Conservation (phyloP, 352 stramenopile species). For the Phytopythium aichiense region DNA sequence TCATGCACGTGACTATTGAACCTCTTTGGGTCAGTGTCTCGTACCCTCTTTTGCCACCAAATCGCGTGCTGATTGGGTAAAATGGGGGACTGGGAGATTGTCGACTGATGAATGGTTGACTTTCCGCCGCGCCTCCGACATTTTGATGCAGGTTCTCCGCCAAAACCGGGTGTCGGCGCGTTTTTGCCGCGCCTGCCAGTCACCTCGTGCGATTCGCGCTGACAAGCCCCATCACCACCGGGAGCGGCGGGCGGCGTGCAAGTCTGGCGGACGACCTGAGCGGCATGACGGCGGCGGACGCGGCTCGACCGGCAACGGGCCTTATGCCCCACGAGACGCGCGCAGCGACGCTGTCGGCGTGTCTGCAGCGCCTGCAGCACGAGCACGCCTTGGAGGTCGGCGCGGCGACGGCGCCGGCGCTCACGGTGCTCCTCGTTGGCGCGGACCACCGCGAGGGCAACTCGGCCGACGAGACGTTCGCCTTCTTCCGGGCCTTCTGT, state of each 20-base stretch:
- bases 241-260: not conserved
- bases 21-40: too few relatives aligned
- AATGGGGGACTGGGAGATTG: too few relatives aligned
- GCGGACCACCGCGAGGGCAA: conserved; percentile 79
- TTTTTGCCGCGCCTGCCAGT: too few relatives aligned
- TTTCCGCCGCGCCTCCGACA: too few relatives aligned
- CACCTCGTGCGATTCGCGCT: too few relatives aligned
- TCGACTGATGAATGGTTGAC: too few relatives aligned
- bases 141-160: too few relatives aligned
- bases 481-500: conserved; percentile 52
- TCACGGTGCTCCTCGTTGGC: conserved; percentile 68
- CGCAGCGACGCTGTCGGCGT: conserved; percentile 28
- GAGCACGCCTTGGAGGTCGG: conserved; percentile 7
- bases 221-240: not conserved
- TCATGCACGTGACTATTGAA: too few relatives aligned
- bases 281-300: not conserved
- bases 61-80: too few relatives aligned
- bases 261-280: not conserved
- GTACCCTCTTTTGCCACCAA: too few relatives aligned
- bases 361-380: conserved; percentile 20
- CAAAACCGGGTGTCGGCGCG: too few relatives aligned
- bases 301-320: not conserved
- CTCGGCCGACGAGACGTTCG: conserved; percentile 44
- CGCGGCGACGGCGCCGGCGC: not conserved
- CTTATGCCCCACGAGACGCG: conserved; percentile 18